Evolutionary conservation across 2,329 filamentous ascomycete species (phyloP).

Genomic region (Penicillium psychrosexuale): DNA sequence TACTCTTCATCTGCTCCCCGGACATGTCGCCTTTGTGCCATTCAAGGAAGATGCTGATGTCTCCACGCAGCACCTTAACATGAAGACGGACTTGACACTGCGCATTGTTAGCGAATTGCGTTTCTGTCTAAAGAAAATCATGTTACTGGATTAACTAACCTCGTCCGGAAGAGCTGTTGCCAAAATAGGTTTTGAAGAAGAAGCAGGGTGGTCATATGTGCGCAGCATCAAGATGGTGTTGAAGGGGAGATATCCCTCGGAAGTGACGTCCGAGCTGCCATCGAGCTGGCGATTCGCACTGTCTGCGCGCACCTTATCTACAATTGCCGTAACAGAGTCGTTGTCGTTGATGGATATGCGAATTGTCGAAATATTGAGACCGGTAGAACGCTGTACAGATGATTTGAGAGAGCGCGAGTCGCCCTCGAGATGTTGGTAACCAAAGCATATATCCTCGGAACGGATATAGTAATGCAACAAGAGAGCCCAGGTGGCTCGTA

Average conservation of each 20-base stretch:
- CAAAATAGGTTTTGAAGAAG: constrained; percentile 24
- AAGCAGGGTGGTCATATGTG: constrained; percentile 23
- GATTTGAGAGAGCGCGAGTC: constrained; percentile 15
- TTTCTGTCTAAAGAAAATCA: rapidly evolving
- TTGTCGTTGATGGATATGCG: constrained; percentile 31
- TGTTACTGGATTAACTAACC: constrained; percentile 19
- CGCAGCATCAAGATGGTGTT: constrained; percentile 40
- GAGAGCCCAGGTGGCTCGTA: constrained; percentile 48
- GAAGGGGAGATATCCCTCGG: constrained; percentile 29
- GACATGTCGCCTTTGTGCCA: constrained; percentile 40
- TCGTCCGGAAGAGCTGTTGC: constrained; percentile 33
- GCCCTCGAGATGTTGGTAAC: constrained; percentile 35
- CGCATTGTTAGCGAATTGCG: background rate
- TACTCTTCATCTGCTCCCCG: constrained; percentile 41
- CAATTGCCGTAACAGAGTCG: constrained; percentile 26
- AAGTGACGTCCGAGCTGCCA: constrained; percentile 12
- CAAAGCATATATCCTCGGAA: constrained; percentile 49
- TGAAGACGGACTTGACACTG: constrained; percentile 38
- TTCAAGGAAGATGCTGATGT: constrained; percentile 39
- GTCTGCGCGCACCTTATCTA: constrained; percentile 26
- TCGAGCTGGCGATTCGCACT: constrained; percentile 8
- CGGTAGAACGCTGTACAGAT: constrained; percentile 20
- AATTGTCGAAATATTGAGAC: constrained; percentile 19
- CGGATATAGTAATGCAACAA: constrained; percentile 47
- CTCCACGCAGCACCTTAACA: constrained; percentile 34